These are phyloP conservation scores for Groenewaldozyma auringiensis DNA, from an alignment of 1,139 yeast species.

Conservation along the genomic window DNA sequence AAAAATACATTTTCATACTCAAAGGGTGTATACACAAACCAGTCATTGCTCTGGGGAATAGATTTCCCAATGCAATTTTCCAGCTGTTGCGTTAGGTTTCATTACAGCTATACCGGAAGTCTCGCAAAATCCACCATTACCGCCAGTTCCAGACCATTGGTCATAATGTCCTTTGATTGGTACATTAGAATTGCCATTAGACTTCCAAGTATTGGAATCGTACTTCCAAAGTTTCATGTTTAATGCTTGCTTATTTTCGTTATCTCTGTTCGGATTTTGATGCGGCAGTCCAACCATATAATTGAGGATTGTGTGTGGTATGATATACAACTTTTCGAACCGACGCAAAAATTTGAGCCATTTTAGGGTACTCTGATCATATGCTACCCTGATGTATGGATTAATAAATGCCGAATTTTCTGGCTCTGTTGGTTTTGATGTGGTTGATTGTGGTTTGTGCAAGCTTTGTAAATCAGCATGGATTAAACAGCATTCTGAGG, in stretches of 20 bases:
- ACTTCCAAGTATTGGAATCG: neutral
- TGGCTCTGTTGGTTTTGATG: slow-evolving; percentile 2
- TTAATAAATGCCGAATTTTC: slow-evolving; percentile 13
- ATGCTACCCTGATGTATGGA: slow-evolving; percentile 16
- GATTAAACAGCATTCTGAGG: slow-evolving; percentile 16
- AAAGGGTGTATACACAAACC: too few species aligned
- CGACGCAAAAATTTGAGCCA: slow-evolving; percentile 12
- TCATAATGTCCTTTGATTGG: neutral
- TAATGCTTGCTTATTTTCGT: neutral
- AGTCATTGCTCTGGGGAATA: neutral
- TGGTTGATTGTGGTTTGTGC: neutral
- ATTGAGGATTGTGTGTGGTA: slow-evolving; percentile 13
- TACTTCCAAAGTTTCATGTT: neutral
- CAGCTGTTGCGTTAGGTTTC: neutral
- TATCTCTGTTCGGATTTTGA: slow-evolving; percentile 1
- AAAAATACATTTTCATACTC: neutral
- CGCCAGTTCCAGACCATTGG: neutral
- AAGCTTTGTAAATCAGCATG: slow-evolving; percentile 13
- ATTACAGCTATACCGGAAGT: neutral
- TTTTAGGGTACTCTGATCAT: slow-evolving; percentile 8
- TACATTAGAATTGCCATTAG: neutral
- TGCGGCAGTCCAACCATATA: slow-evolving; percentile 11
- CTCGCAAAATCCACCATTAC: neutral
- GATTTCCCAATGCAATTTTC: neutral
- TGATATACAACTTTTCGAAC: slow-evolving; percentile 12